Evolutionary conservation across 2,329 filamentous ascomycete genomes (phyloP).

Genomic region (Penicillium sp.): DNA sequence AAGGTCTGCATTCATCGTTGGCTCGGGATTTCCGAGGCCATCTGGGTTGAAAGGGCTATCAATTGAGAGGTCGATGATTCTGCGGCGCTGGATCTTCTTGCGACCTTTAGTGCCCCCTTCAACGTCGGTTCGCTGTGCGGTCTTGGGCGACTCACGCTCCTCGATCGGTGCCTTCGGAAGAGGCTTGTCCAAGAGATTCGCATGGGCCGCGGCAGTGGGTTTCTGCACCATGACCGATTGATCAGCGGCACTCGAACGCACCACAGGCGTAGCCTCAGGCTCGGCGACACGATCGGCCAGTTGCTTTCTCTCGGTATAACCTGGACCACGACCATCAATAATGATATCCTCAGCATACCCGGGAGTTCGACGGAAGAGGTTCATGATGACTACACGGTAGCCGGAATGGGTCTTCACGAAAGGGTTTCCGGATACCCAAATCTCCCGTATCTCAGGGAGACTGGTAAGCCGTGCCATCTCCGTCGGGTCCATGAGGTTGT

Average conservation of each 20-base stretch:
- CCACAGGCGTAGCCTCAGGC: constrained; percentile 71
- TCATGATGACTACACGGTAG: constrained; percentile 90
- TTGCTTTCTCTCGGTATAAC: constrained; percentile 80
- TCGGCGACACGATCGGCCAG: constrained; percentile 79
- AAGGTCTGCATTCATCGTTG: constrained; percentile 30
- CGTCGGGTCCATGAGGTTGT: constrained; percentile 82
- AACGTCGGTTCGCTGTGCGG: constrained; percentile 23
- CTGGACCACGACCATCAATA: constrained; percentile 80
- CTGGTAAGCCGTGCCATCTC: constrained; percentile 86
- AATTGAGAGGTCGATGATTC: constrained; percentile 58
- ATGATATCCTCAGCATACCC: constrained; percentile 88
- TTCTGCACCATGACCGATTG: constrained; percentile 66
- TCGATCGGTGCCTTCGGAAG: not conserved
- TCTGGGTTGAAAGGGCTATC: constrained; percentile 38
- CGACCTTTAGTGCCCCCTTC: constrained; percentile 38
- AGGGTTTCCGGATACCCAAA: constrained; percentile 90
- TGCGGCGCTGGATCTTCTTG: constrained; percentile 53
- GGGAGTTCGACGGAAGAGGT: constrained; percentile 84
- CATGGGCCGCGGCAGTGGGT: constrained; percentile 43
- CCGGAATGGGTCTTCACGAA: constrained; percentile 83
- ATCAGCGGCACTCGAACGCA: constrained; percentile 67
- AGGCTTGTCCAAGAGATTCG: constrained; percentile 4
- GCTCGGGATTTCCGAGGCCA: constrained; percentile 28
- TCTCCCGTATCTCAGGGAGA: constrained; percentile 85
- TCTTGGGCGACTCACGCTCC: constrained; percentile 8